Base-by-base conservation (phyloP, 306 rosid species). In the Parietaria judaica region DNA sequence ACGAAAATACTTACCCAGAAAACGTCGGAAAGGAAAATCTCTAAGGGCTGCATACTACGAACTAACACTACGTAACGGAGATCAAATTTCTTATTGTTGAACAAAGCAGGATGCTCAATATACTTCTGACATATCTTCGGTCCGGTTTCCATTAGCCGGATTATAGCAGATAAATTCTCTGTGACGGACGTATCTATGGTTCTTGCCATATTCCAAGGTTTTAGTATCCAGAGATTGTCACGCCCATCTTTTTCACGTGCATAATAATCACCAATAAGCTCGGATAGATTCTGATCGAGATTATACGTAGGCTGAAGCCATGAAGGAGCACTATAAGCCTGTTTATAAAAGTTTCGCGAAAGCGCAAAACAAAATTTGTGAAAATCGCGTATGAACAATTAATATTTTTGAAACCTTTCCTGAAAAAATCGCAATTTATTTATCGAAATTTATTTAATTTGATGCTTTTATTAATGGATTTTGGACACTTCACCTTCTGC, bases 171-270 rank as follows among this genome's bases (percentile, higher is more conserved):
- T 70, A 84, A 79, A 76, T 80, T 79, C 80, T 86, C 92, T 49
- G 94, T 88, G 46, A 88, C 95, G 43, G 96, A 70, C 31, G 98
- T 92, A 74, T 92, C 98, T 59, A 92, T 92, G 48, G 98, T 92
- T 14, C 96, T 82, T 70, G 96, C 98, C 98, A 92, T 92, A 74
- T 92, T 92, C 98, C 98, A 92, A 14, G 98, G 98, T 79, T 88
- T 92, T 68, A 88, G 67, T 81, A 92, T 88, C 98, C 98, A 92
- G 55, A 86, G 69, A 70, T 88, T 82, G 85, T 86, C 70, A 49
- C 61, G 74, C 14, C 88, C 90, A 61, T 88, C 85, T 73, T 82
- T 82, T 76, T 82, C 72, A 51, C 96, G 96, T 36, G 66, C 73
- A 73, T 9, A 63, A 65, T 83, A 85, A 65, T 92, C 88, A 54